Evolutionary conservation across 116 monocot species (phyloP), one percentile per base, ranked within the genome.

Genomic region (Cymodocea nodosa): DNA sequence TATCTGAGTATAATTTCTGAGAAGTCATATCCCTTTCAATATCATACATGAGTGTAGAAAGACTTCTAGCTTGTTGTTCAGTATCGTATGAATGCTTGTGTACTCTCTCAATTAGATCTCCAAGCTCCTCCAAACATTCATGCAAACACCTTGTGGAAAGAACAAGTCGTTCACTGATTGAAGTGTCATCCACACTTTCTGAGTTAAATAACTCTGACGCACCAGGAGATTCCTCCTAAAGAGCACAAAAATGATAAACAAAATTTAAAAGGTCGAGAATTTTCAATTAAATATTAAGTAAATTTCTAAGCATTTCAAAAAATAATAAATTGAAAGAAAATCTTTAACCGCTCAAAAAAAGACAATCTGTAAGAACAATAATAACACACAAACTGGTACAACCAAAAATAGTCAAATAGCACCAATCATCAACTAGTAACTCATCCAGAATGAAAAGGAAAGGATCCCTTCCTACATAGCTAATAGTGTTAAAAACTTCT

Each of bases 81-180:
- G 86, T 23, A 16, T 66, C 80, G 61, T 36, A 70, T 22, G 77
- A 78, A 57, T 77, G 73, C 18, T 81, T 66, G 23, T 74, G 66
- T 44, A 84, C 30, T 58, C 77, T 73, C 67, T 71, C 84, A 51
- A 77, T 82, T 22, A 86, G 66, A 66, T 71, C 23, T 70, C 70
- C 64, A 35, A 69, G 75, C 64, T 82, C 73, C 23, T 65, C 74
- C 19, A 63, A 16, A 78, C 77, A 89, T 65, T 77, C 71, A 74
- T 51, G 50, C 67, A 94, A 62, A 24, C 19, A 56, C 52, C 30
- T 20, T 23, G 50, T 22, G 64, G 70, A 75, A 66, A 72, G 39
- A 62, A 30, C 68, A 72, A 84, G 67, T 66, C 66, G 66, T 64
- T 87, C 77, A 59, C 73, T 51, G 48, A 79, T 69, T 13, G 60